Conservation (phyloP, 768 basidiomycete species). For the Phlegmacium glaucopus region DNA sequence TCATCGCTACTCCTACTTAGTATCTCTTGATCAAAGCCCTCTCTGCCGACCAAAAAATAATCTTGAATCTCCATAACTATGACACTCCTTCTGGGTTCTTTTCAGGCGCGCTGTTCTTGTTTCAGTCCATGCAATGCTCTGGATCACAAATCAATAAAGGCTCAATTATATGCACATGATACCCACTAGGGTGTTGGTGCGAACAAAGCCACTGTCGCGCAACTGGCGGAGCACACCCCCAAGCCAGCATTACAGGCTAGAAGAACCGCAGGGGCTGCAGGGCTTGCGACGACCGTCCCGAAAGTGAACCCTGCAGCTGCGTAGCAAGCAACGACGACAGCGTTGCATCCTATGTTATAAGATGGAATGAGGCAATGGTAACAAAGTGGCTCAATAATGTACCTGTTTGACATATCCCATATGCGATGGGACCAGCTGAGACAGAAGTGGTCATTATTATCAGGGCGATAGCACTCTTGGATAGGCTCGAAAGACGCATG, state of each 20-base stretch:
- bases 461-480: not conserved
- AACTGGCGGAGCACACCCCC: constrained; percentile 39
- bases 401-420: constrained; percentile 42
- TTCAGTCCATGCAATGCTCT: too few species aligned
- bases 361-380: not conserved
- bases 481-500: too few species aligned
- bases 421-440: constrained; percentile 31
- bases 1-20: too few species aligned
- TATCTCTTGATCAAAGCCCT: too few species aligned
- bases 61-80: too few species aligned
- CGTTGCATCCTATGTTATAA: constrained; percentile 18
- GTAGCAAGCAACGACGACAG: constrained; percentile 36
- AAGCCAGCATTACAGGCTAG: constrained; percentile 41
- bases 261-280: constrained; percentile 33
- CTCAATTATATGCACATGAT: too few species aligned
- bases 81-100: too few species aligned
- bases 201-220: constrained; percentile 31
- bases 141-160: too few species aligned
- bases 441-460: not conserved
- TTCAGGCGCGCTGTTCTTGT: too few species aligned
- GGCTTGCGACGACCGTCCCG: constrained; percentile 37
- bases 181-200: constrained; percentile 26
- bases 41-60: too few species aligned
- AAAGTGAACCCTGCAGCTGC: constrained; percentile 39
- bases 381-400: constrained; percentile 1